phyloP scores from a whole-genome alignment of 345 rosid genomes.

The Luvunga scandens region DNA sequence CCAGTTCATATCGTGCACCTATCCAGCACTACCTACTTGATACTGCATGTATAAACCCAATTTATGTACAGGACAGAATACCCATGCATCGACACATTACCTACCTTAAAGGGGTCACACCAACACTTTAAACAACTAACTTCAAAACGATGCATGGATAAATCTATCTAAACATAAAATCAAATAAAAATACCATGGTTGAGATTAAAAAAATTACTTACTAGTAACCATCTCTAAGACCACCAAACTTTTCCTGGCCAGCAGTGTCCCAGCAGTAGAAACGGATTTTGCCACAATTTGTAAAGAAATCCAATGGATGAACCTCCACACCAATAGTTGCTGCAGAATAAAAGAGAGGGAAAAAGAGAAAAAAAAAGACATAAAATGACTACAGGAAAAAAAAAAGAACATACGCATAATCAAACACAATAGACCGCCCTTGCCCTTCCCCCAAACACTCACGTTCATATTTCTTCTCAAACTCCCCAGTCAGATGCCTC shows the following conservation, averaged over 20 bases:
- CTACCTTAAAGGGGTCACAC: too few species aligned
- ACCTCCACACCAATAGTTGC: conserved; percentile 98
- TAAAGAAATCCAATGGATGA: conserved; percentile 91
- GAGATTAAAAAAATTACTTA: conserved; percentile 28
- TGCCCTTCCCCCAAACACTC: conserved; percentile 21
- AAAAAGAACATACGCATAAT: neutral
- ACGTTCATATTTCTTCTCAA: conserved; percentile 97
- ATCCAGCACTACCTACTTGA: neutral
- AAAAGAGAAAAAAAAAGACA: neutral
- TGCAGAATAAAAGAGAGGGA: conserved; percentile 10
- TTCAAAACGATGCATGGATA: neutral
- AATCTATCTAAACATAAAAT: neutral
- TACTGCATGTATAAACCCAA: neutral
- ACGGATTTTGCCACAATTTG: conserved; percentile 85
- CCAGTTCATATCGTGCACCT: neutral
- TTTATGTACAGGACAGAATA: neutral
- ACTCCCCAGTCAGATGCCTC: conserved; percentile 94
- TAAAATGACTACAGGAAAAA: neutral
- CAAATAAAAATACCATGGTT: neutral
- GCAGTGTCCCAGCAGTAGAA: conserved; percentile 99
- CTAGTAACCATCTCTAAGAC: conserved; percentile 97
- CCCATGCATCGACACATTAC: neutral
- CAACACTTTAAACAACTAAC: neutral
- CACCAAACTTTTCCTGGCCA: conserved; percentile 95
- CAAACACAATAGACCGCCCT: too few species aligned